These are phyloP conservation scores for Neophaeococcomyces aloes DNA, from an alignment of 2,329 filamentous ascomycete genomes.

Conservation along the genomic window DNA sequence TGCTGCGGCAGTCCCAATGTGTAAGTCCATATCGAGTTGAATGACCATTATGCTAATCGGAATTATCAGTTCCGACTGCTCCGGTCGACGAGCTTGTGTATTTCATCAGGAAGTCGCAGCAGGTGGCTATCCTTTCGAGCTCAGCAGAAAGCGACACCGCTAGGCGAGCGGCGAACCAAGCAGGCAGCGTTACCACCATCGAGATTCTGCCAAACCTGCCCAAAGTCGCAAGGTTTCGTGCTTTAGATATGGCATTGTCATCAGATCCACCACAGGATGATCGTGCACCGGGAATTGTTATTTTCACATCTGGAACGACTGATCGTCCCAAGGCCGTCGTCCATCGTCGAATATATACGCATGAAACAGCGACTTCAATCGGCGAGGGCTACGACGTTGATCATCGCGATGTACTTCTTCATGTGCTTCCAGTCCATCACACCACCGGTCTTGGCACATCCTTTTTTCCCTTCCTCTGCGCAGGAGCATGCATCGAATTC, in stretches of 20 bases:
- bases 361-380: constrained; percentile 21
- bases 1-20: constrained; percentile 28
- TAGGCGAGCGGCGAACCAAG: no score
- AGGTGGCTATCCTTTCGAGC: no score
- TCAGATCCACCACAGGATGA: constrained; percentile 24
- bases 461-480: constrained; percentile 30
- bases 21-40: constrained; percentile 25
- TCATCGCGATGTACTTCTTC: constrained; percentile 27
- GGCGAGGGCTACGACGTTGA: constrained; percentile 21
- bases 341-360: constrained; percentile 17
- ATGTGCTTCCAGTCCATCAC: constrained; percentile 27
- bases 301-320: constrained; percentile 24
- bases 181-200: no score
- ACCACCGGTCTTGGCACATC: constrained; percentile 23
- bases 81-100: no score
- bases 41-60: constrained; percentile 26
- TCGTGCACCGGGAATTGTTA: constrained; percentile 25
- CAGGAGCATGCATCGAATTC: constrained; percentile 34
- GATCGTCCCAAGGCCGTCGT: constrained; percentile 23
- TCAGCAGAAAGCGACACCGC: no score
- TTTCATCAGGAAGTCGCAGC: no score
- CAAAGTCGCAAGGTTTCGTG: no score
- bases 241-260: constrained; percentile 19
- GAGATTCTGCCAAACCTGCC: constrained; percentile 11
- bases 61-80: constrained; percentile 22